phyloP scores from a whole-genome alignment of 352 stramenopile genomes.

The Pythium biforme region DNA sequence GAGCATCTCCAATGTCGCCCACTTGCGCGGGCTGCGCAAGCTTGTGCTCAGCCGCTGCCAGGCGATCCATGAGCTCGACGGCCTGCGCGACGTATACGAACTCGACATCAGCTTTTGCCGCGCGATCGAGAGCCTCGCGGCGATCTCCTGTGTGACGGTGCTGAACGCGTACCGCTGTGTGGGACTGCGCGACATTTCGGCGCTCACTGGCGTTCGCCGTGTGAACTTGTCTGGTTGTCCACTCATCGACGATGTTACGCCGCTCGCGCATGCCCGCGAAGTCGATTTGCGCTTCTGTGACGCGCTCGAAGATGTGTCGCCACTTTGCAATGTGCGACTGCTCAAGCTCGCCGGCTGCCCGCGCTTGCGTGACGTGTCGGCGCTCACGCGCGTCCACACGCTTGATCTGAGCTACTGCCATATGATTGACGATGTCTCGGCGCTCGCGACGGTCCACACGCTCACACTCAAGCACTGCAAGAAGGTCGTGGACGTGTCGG shows the following conservation, averaged over 20 bases:
- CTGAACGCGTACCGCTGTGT: conserved; percentile 60
- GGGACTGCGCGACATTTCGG: conserved; percentile 40
- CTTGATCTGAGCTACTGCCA: conserved; percentile 72
- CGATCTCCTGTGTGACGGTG: conserved; percentile 31
- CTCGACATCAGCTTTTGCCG: conserved; percentile 75
- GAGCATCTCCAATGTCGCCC: conserved; percentile 34
- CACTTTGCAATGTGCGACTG: conserved; percentile 31
- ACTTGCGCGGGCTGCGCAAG: conserved; percentile 37
- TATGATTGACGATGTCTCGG: conserved; percentile 45
- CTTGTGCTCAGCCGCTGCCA: conserved; percentile 62
- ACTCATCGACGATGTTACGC: conserved; percentile 42
- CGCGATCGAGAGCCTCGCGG: conserved; percentile 36
- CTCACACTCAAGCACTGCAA: conserved; percentile 64
- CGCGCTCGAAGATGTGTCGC: conserved; percentile 46
- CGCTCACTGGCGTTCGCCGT: conserved; percentile 28
- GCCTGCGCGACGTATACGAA: conserved; percentile 40
- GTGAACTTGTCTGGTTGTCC: conserved; percentile 63
- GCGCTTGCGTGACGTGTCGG: conserved; percentile 46
- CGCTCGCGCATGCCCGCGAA: conserved; percentile 35
- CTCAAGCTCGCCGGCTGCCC: conserved; percentile 64
- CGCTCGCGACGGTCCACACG: conserved; percentile 45
- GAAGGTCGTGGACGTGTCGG: conserved; percentile 44
- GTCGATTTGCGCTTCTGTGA: conserved; percentile 74
- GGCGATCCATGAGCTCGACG: conserved; percentile 39
- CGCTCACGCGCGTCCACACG: conserved; percentile 42